Percentiles rank a stretch among this genome's conserved stretches.
phyloP scores from a whole-genome alignment of 768 basidiomycete species.

The Tylopilus cervinicoccineus region DNA sequence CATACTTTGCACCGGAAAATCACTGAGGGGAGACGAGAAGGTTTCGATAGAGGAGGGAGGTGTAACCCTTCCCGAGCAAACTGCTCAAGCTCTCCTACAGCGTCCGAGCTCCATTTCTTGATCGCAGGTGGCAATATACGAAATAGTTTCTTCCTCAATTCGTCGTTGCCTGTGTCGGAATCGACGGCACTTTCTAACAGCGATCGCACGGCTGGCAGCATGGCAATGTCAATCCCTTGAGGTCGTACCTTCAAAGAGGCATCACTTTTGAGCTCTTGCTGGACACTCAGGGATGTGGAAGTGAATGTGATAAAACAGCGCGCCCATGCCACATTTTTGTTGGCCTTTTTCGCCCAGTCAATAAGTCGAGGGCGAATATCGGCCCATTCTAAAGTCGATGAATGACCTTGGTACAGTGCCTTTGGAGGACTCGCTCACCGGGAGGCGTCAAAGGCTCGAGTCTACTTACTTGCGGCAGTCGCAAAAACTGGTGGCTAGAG shows the following conservation, averaged over 20 bases:
- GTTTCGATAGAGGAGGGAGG: constrained; percentile 3
- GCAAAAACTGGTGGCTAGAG: neutral
- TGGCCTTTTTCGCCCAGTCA: neutral
- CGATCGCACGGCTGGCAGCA: neutral
- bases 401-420: neutral
- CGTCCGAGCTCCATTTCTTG: constrained; percentile 7
- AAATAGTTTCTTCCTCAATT: neutral
- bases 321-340: neutral
- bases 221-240: constrained; percentile 1
- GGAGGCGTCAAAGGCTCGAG: neutral
- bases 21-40: constrained; percentile 3
- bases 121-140: neutral
- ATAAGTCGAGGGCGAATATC: constrained; percentile 1
- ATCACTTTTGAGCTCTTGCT: neutral
- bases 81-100: constrained; percentile 9
- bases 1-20: constrained; percentile 12
- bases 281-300: neutral
- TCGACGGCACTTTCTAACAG: neutral
- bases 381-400: constrained; percentile 8
- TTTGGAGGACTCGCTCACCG: constrained; percentile 2
- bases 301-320: too few relatives aligned
- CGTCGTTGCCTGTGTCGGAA: neutral
- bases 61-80: neutral
- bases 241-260: constrained; percentile 1
- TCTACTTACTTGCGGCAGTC: constrained; percentile 7